Percentiles rank a stretch among this genome's conserved stretches.
Evolutionary conservation across 352 stramenopile genomes (phyloP).

Genomic region (Phytophthora cajani): DNA sequence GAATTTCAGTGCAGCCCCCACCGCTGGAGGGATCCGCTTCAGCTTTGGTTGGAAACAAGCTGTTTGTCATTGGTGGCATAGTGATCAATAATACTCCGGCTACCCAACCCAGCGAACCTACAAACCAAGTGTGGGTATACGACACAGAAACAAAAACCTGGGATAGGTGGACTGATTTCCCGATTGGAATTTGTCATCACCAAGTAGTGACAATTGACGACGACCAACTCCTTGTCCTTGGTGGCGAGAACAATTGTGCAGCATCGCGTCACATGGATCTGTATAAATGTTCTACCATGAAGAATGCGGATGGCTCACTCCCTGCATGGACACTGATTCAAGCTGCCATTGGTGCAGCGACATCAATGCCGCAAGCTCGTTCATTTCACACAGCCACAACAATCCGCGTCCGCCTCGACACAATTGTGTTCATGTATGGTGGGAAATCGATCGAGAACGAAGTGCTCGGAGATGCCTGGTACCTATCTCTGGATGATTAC

Average conservation of each 20-base stretch:
- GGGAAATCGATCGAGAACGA: constrained; percentile 79
- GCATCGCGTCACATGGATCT: constrained; percentile 87
- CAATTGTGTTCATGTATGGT: constrained; percentile 87
- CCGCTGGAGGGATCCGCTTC: constrained; percentile 64
- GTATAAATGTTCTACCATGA: constrained; percentile 74
- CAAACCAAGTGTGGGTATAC: constrained; percentile 78
- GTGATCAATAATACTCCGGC: constrained; percentile 24
- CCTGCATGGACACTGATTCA: constrained; percentile 82
- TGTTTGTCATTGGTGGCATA: constrained; percentile 83
- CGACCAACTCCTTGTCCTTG: constrained; percentile 81
- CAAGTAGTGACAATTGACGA: constrained; percentile 80
- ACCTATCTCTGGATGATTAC: constrained; percentile 82
- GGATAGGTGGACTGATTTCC: constrained; percentile 85
- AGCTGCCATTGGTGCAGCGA: constrained; percentile 66
- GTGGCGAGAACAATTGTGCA: constrained; percentile 71
- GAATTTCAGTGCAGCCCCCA: constrained; percentile 26
- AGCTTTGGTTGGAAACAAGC: constrained; percentile 58
- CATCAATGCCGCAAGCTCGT: constrained; percentile 63
- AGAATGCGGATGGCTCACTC: constrained; percentile 69
- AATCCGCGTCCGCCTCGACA: constrained; percentile 76
- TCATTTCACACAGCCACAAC: constrained; percentile 74
- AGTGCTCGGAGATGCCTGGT: constrained; percentile 81
- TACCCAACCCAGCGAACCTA: constrained; percentile 33
- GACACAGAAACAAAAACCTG: constrained; percentile 57
- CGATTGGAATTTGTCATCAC: constrained; percentile 80